Evolutionary conservation across 2,329 filamentous ascomycete genomes (phyloP).

Genomic region (Bipolaris oryzae): DNA sequence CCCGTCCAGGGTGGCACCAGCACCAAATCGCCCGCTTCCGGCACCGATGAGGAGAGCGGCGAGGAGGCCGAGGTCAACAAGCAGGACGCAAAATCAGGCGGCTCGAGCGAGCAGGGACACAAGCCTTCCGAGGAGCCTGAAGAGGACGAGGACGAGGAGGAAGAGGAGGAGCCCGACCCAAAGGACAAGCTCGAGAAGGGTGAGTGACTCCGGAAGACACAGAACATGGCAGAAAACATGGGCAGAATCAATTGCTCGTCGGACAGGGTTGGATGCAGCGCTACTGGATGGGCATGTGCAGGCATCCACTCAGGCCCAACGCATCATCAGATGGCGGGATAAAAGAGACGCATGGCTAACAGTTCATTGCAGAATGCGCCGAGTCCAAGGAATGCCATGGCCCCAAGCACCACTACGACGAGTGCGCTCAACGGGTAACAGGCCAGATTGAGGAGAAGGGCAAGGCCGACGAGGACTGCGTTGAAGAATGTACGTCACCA

Average conservation of each 20-base stretch:
- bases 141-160: slow-evolving; percentile 78
- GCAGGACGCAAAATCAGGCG: slow-evolving; percentile 48
- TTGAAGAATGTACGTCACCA: slow-evolving; percentile 89
- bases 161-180: slow-evolving; percentile 82
- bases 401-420: slow-evolving; percentile 96
- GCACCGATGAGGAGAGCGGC: slow-evolving; percentile 52
- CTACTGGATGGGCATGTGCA: neutral
- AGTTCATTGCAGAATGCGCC: slow-evolving; percentile 73
- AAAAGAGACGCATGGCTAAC: slow-evolving; percentile 23
- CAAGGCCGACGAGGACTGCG: slow-evolving; percentile 90
- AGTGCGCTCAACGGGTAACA: slow-evolving; percentile 95
- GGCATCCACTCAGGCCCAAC: neutral
- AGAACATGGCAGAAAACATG: neutral
- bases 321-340: neutral
- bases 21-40: slow-evolving; percentile 47
- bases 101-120: slow-evolving; percentile 56
- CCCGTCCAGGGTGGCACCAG: slow-evolving; percentile 49
- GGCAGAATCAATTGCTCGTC: neutral
- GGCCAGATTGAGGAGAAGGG: slow-evolving; percentile 69
- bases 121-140: slow-evolving; percentile 60
- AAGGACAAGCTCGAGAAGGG: slow-evolving; percentile 92
- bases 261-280: neutral
- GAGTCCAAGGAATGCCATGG: slow-evolving; percentile 83
- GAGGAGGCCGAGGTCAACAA: slow-evolving; percentile 53
- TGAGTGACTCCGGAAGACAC: slow-evolving; percentile 59